Percentiles rank a stretch among this genome's conserved stretches.
Evolutionary conservation across 805 yeast species (phyloP).

Genomic region (Candida endomychidarum): DNA sequence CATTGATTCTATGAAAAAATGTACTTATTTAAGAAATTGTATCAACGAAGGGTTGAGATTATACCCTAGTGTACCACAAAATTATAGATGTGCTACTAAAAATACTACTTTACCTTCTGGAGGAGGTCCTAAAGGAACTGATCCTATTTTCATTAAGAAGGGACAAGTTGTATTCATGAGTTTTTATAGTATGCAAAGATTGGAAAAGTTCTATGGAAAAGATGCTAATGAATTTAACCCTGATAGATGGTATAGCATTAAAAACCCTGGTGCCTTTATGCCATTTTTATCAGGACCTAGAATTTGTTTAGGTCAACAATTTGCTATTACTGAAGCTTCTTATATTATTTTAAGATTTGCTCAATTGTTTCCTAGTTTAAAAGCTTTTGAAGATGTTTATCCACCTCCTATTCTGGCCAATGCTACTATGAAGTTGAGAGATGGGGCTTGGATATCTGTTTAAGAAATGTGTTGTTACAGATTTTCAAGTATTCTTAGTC

Average conservation of each 20-base stretch:
- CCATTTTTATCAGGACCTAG: constrained; percentile 60
- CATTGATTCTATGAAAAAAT: constrained; percentile 33
- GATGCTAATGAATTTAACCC: constrained; percentile 49
- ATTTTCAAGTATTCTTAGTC: no score
- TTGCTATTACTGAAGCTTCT: constrained; percentile 55
- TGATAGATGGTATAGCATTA: constrained; percentile 47
- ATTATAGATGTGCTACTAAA: constrained; percentile 30
- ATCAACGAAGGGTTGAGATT: constrained; percentile 33
- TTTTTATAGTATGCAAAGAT: constrained; percentile 47
- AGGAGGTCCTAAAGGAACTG: constrained; percentile 28
- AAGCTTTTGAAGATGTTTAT: constrained; percentile 21
- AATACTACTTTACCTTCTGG: constrained; percentile 32
- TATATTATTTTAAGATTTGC: constrained; percentile 41
- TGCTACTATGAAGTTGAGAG: constrained; percentile 28
- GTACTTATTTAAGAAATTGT: constrained; percentile 30
- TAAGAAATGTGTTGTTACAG: no score
- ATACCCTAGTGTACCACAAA: constrained; percentile 36
- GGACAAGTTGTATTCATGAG: constrained; percentile 44
- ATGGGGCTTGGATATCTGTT: constrained; percentile 17
- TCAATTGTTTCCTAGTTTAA: constrained; percentile 25
- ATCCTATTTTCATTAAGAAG: constrained; percentile 37
- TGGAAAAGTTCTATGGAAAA: constrained; percentile 40
- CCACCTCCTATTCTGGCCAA: constrained; percentile 32
- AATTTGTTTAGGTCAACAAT: constrained; percentile 57
- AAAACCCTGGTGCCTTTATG: constrained; percentile 48